A percentile compares a stretch with the other conserved stretches of the same genome.
These are phyloP conservation scores for Nidula microcarpa DNA, from an alignment of 768 basidiomycete species.

Conservation along the genomic window DNA sequence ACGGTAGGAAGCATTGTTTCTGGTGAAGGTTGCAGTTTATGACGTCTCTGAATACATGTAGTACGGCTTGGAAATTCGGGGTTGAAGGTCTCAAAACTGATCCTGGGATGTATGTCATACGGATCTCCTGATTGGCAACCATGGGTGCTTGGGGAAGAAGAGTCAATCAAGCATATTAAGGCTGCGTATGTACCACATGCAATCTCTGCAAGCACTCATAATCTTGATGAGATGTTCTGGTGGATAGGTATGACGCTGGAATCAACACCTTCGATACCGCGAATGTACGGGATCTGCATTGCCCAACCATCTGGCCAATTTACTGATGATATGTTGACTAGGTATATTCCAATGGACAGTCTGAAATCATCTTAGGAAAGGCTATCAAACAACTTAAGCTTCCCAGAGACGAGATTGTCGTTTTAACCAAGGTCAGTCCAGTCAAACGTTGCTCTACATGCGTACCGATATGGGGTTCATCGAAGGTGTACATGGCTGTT, in stretches of 20 bases:
- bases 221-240: background rate
- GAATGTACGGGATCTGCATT: constrained; percentile 25
- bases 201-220: background rate
- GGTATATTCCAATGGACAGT: constrained; percentile 64
- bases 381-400: constrained; percentile 63
- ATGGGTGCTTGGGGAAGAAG: constrained; percentile 45
- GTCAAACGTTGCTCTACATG: background rate
- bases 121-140: constrained; percentile 48
- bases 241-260: constrained; percentile 52
- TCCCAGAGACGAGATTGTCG: constrained; percentile 70
- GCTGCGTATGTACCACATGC: constrained; percentile 2
- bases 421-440: constrained; percentile 63
- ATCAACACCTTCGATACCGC: constrained; percentile 64
- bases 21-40: too few species aligned
- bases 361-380: constrained; percentile 68
- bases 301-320: background rate
- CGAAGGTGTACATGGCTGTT: constrained; percentile 35
- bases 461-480: background rate
- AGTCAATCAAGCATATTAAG: constrained; percentile 52
- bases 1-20: constrained; percentile 11
- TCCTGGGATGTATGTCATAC: constrained; percentile 61
- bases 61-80: constrained; percentile 51
- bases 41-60: constrained; percentile 10
- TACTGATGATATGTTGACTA: constrained; percentile 12
- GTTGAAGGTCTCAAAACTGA: constrained; percentile 60